Conservation (phyloP, 495 filamentous ascomycete species). For the Xylaria sp. region DNA sequence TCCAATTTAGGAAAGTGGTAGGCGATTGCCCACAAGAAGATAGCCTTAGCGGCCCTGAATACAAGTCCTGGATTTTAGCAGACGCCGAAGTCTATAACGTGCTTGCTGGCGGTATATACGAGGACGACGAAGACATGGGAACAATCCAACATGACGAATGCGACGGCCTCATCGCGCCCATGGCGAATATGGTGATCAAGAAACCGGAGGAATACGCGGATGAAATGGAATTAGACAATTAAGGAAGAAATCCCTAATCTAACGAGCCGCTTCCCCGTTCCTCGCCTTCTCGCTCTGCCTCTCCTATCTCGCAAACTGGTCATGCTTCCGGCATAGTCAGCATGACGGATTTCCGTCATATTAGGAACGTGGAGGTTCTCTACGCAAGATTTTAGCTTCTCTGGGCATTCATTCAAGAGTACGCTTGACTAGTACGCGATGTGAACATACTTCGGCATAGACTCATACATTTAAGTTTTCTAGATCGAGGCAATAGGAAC, state of each 20-base stretch:
- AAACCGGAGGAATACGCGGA: background rate
- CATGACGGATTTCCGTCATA: background rate
- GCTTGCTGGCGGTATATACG: slow-evolving; percentile 13
- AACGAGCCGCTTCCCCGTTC: background rate
- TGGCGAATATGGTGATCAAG: background rate
- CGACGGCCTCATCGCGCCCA: background rate
- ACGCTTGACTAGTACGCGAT: background rate
- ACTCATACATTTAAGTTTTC: background rate
- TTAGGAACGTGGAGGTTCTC: background rate
- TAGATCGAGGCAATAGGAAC: background rate
- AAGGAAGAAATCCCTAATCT: background rate
- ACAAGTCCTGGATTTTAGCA: slow-evolving; percentile 11
- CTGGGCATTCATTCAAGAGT: background rate
- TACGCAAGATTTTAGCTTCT: background rate
- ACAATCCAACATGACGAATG: background rate
- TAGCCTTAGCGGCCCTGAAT: background rate
- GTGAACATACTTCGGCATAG: background rate
- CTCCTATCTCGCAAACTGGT: background rate
- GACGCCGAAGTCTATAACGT: slow-evolving; percentile 23
- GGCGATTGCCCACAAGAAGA: slow-evolving; percentile 15
- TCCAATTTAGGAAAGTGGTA: slow-evolving; percentile 2
- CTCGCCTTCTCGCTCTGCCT: background rate
- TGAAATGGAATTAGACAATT: background rate
- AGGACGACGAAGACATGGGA: background rate
- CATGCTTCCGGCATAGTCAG: background rate